Conservation (phyloP, 2,329 filamentous ascomycete species). For the Coniella vitis region DNA sequence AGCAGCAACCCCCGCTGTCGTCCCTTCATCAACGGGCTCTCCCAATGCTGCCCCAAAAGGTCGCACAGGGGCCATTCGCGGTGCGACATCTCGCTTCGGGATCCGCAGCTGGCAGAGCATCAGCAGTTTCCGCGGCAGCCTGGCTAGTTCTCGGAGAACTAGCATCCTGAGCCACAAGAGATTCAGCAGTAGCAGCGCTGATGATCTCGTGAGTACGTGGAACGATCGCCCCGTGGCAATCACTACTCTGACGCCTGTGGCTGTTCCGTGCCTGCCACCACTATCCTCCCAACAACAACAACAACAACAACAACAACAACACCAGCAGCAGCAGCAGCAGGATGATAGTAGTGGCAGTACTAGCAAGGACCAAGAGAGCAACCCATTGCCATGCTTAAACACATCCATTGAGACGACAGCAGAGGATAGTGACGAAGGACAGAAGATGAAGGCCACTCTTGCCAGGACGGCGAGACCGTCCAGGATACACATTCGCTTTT, state of each 20-base stretch:
- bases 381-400: no score
- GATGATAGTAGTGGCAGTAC: no score
- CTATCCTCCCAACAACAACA: no score
- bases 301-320: no score
- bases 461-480: no score
- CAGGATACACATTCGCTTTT: background rate
- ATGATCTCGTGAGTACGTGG: background rate
- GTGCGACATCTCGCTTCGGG: background rate
- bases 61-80: background rate
- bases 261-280: no score
- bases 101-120: conserved; percentile 2
- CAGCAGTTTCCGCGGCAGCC: conserved; percentile 1
- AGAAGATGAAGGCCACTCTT: no score
- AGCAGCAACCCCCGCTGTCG: background rate
- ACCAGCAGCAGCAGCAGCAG: no score
- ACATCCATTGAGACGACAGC: background rate
- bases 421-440: background rate
- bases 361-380: no score
- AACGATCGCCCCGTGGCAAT: no score
- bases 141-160: background rate
- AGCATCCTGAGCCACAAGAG: background rate
- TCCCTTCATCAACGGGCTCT: background rate
- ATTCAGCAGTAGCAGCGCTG: background rate
- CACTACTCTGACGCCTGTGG: no score
- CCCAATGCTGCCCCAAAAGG: background rate